phyloP scores from a whole-genome alignment of 805 yeast species.

The Metschnikowia shivogae region DNA sequence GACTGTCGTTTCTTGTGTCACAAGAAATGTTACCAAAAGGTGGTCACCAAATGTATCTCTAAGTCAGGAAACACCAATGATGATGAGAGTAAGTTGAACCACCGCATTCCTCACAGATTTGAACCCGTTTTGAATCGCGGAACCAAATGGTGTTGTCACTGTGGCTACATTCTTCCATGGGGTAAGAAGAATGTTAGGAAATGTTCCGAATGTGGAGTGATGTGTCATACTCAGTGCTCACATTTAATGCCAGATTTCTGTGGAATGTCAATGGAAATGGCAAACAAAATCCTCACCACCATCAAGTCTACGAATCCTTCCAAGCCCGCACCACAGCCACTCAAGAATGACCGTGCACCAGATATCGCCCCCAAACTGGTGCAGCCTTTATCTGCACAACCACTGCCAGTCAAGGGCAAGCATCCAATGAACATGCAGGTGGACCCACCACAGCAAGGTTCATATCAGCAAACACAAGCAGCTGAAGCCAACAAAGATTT shows the following conservation, averaged over 20 bases:
- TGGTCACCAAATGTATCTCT: slow-evolving; percentile 79
- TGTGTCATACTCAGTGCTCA: slow-evolving; percentile 90
- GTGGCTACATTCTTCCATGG: slow-evolving; percentile 95
- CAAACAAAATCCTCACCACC: slow-evolving; percentile 80
- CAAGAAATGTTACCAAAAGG: slow-evolving; percentile 74
- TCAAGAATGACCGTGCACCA: slow-evolving; percentile 9
- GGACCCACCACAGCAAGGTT: slow-evolving; percentile 7
- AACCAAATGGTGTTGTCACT: slow-evolving; percentile 99
- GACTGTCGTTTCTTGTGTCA: slow-evolving; percentile 80
- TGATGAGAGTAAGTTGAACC: slow-evolving; percentile 82
- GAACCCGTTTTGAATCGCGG: slow-evolving; percentile 90
- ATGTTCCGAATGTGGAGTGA: slow-evolving; percentile 89
- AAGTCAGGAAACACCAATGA: slow-evolving; percentile 67
- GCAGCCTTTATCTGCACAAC: slow-evolving; percentile 5
- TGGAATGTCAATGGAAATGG: slow-evolving; percentile 98
- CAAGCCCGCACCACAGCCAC: slow-evolving; percentile 16
- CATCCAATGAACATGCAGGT: not conserved
- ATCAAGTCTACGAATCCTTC: slow-evolving; percentile 60
- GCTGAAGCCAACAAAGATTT: not conserved
- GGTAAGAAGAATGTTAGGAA: slow-evolving; percentile 89
- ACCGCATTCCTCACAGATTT: slow-evolving; percentile 94
- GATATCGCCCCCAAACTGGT: slow-evolving; percentile 4
- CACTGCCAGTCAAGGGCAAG: slow-evolving; percentile 4
- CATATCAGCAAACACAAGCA: slow-evolving; percentile 18
- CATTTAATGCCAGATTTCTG: slow-evolving; percentile 97